phyloP scores from a whole-genome alignment of 1,284 basidiomycete genomes.

The Moniliella sp. region DNA sequence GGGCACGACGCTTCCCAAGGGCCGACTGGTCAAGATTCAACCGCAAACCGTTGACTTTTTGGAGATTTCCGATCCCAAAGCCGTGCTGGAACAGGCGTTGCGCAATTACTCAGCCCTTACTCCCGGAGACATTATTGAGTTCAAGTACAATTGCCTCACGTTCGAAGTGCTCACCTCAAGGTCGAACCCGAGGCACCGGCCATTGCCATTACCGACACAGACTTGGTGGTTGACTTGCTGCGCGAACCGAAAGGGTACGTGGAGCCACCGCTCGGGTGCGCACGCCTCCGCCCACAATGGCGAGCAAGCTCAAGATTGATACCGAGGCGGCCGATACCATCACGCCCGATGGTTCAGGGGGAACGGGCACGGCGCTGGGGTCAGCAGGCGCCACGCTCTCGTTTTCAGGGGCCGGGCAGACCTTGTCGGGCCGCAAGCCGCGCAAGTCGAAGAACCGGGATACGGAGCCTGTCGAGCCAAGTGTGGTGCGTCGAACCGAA shows the following conservation, averaged over 20 bases:
- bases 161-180: slow-evolving; percentile 90
- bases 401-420: slow-evolving; percentile 24
- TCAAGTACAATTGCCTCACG: slow-evolving; percentile 47
- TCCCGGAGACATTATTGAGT: slow-evolving; percentile 37
- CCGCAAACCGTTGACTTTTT: slow-evolving; percentile 85
- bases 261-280: slow-evolving; percentile 64
- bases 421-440: slow-evolving; percentile 28
- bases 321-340: slow-evolving; percentile 17
- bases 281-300: slow-evolving; percentile 72
- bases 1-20: slow-evolving; percentile 67
- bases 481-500: slow-evolving; percentile 34
- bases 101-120: slow-evolving; percentile 58
- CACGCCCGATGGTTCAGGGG: slow-evolving; percentile 28
- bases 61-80: slow-evolving; percentile 70
- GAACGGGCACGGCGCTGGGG: slow-evolving; percentile 4
- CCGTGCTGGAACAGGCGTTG: slow-evolving; percentile 82
- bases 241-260: slow-evolving; percentile 49
- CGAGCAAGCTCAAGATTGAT: slow-evolving; percentile 85
- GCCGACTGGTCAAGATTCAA: slow-evolving; percentile 87
- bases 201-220: slow-evolving; percentile 78
- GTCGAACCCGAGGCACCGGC: slow-evolving; percentile 52
- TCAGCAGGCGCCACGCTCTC: slow-evolving; percentile 7
- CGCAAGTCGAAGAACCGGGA: slow-evolving; percentile 22
- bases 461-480: slow-evolving; percentile 23
- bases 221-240: slow-evolving; percentile 61